These are phyloP conservation scores for Penicillium sp. DNA, from an alignment of 2,329 filamentous ascomycete species.

Conservation along the genomic window DNA sequence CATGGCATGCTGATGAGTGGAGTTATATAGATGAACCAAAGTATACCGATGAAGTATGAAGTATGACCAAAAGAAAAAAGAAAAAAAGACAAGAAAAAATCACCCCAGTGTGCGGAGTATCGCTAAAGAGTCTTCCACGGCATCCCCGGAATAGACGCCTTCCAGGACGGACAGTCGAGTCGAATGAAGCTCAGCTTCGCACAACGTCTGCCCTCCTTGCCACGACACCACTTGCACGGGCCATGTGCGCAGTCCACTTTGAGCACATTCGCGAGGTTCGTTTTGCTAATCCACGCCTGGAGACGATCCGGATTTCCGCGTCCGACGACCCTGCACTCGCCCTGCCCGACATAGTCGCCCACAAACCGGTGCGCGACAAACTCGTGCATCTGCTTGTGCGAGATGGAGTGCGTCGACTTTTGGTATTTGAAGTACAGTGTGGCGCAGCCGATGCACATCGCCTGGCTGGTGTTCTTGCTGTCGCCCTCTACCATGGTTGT, in stretches of 20 bases:
- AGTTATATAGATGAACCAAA: too few species aligned
- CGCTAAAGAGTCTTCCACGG: too few species aligned
- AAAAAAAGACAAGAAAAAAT: not conserved
- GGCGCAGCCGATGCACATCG: not conserved
- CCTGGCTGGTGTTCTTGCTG: not conserved
- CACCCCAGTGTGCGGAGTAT: not conserved
- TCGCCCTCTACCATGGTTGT: not conserved
- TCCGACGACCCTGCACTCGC: not conserved
- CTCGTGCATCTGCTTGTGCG: not conserved
- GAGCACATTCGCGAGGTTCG: conserved; percentile 1
- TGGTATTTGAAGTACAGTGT: not conserved
- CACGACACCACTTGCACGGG: not conserved
- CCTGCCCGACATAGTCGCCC: not conserved
- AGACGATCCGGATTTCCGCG: not conserved
- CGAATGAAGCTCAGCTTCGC: not conserved
- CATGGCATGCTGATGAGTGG: too few species aligned
- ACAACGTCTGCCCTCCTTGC: not conserved
- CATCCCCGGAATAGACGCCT: not conserved
- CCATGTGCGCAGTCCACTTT: not conserved
- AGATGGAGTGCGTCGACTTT: not conserved
- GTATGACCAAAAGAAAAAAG: not conserved
- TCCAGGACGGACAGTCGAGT: not conserved
- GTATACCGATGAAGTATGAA: too few species aligned
- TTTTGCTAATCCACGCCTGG: not conserved
- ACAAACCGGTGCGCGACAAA: not conserved